Evolutionary conservation across 192 early-diverging fungal species (phyloP).

Genomic region (Podochytrium sp.): DNA sequence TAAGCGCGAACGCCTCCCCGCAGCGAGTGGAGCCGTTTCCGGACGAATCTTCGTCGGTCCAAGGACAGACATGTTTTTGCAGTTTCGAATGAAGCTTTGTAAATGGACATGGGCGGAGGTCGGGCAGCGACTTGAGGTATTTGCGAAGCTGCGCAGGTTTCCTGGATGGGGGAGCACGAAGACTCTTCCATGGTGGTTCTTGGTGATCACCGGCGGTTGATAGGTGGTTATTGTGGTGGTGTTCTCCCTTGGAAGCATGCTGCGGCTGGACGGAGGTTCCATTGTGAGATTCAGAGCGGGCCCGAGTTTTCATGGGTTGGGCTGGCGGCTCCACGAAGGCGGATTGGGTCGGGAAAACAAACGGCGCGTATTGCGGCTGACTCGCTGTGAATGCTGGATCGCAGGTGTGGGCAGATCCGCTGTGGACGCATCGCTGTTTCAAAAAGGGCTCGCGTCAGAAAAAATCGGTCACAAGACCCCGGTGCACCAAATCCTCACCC

Average conservation of each 20-base stretch:
- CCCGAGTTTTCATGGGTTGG: too few species aligned
- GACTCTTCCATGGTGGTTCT: too few species aligned
- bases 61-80: slow-evolving; percentile 11
- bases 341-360: not conserved
- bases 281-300: too few species aligned
- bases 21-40: not conserved
- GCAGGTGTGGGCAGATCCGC: not conserved
- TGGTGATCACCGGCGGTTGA: not conserved
- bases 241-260: not conserved
- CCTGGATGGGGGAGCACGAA: not conserved
- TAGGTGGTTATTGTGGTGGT: not conserved
- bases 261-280: too few species aligned
- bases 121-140: not conserved
- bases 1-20: not conserved
- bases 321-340: too few species aligned
- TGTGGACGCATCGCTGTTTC: slow-evolving; percentile 1
- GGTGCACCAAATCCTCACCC: not conserved
- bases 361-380: not conserved
- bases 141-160: not conserved
- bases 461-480: too few species aligned
- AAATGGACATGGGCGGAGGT: not conserved
- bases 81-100: not conserved
- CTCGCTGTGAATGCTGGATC: not conserved
- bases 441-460: not conserved
- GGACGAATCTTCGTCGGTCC: not conserved